Base-by-base conservation (phyloP, 2,329 filamentous ascomycete species). In the Xylariaceae sp. region DNA sequence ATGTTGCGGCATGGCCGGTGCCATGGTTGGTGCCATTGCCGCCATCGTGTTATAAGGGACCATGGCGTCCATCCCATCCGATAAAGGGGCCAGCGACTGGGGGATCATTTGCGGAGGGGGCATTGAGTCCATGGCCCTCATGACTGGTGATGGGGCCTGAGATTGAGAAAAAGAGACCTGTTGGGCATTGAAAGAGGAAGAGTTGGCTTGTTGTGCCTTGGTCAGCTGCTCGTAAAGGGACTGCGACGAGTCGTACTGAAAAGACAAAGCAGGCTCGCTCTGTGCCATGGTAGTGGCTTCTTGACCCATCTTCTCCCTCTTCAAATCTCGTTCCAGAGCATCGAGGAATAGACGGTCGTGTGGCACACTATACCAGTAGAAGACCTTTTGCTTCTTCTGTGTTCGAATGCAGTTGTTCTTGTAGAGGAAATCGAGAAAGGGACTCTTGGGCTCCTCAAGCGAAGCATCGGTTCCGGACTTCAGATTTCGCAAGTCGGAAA, bases 321-420 rank as follows among this genome's bases (percentile, higher is more conserved):
- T 99, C 73, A 99, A 79, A 73, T 99, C 95, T 65, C 95, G 89
- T 83, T 99, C 95, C 68, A 99, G 82, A 34, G 95, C 95, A 79
- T 99, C 95, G 67, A 99, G 88, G 79, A 99, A 99, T 48, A 99
- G 87, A 52, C 95, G 87, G 77, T 99, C 95, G 75, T 99, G 95
- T 1, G 95, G 95, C 44, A 99, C 95, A 79, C 93, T 97, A 79
- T 98, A 99, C 95, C 95, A 99, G 80, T 98, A 99, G 73, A 99
- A 99, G 65, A 99, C 95, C 82, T 99, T 99, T 74, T 99, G 95
- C 84, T 99, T 99, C 87, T 99, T 99, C 78, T 99, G 95, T 33
- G 95, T 99, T 68, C 95, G 89, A 69, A 99, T 99, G 84, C 95
- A 99, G 82, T 99, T 99, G 85, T 99, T 99, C 85, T 99, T 99